phyloP scores from a whole-genome alignment of 352 stramenopile species.

The Hyaloperonospora arabidopsidis region DNA sequence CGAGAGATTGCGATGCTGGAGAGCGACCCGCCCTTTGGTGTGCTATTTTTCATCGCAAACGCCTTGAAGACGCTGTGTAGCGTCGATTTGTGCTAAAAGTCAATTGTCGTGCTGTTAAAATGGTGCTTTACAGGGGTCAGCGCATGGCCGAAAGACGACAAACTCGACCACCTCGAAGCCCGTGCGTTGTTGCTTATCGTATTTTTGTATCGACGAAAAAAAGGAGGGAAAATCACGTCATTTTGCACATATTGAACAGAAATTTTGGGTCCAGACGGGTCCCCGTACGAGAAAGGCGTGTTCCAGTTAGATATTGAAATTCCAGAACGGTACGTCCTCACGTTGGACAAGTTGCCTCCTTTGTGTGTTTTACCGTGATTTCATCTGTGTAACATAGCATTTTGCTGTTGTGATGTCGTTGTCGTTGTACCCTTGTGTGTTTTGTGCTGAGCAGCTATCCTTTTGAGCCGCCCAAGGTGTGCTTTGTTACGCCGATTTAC shows the following conservation, averaged over 20 bases:
- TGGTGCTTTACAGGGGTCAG: constrained; percentile 41
- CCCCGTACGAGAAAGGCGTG: constrained; percentile 71
- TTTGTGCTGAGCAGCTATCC: constrained; percentile 42
- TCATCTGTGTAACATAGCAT: no score
- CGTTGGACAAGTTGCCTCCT: no score
- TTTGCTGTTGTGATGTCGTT: neutral
- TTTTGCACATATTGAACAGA: constrained; percentile 26
- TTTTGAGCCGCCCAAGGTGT: constrained; percentile 77
- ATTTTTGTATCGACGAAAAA: neutral
- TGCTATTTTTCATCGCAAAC: neutral
- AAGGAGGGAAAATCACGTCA: neutral
- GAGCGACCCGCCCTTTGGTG: constrained; percentile 65
- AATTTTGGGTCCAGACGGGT: constrained; percentile 72
- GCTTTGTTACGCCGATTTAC: constrained; percentile 75
- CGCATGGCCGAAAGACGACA: constrained; percentile 69
- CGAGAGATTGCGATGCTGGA: constrained; percentile 83
- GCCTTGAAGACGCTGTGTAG: neutral
- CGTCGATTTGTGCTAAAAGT: constrained; percentile 1
- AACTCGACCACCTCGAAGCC: constrained; percentile 65
- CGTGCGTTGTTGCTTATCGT: constrained; percentile 32
- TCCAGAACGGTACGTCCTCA: constrained; percentile 42
- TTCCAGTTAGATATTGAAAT: constrained; percentile 72
- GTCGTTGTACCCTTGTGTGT: neutral
- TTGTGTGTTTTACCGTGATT: no score
- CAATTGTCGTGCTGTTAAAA: neutral